Conservation (phyloP, 257 asterid genomes). For the Jasminum sambac region DNA sequence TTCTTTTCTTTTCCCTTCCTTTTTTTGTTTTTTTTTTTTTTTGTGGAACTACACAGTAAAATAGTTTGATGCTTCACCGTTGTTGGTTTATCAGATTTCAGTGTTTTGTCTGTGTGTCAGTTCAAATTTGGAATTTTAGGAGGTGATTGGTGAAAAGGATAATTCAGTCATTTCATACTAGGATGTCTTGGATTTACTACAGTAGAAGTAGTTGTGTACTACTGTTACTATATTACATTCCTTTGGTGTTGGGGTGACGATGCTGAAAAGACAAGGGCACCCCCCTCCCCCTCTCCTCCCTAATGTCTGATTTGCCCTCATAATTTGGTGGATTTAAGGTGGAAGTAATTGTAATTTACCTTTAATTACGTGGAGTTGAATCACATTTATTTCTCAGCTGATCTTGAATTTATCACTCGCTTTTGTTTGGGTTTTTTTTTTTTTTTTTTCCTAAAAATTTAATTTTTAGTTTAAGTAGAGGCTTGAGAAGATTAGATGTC, state of each 20-base stretch:
- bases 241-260: conserved; percentile 21
- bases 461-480: no score
- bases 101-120: conserved; percentile 10
- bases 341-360: not conserved
- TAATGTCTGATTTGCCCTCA: conserved; percentile 20
- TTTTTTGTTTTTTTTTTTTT: not conserved
- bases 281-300: no score
- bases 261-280: conserved; percentile 36
- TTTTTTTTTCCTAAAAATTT: no score
- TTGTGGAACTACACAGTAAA: conserved; percentile 3
- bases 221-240: conserved; percentile 7
- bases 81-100: conserved; percentile 17
- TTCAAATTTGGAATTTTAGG: conserved; percentile 30
- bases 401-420: not conserved
- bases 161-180: conserved; percentile 32
- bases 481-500: no score
- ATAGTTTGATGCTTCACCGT: conserved; percentile 20
- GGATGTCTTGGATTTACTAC: conserved; percentile 26
- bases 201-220: conserved; percentile 7
- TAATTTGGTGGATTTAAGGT: conserved; percentile 19
- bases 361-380: not conserved
- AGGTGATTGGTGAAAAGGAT: conserved; percentile 35
- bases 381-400: not conserved
- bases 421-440: no score
- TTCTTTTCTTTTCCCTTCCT: not conserved